These are phyloP conservation scores for Parasarocladium wereldwijsianum DNA, from an alignment of 2,329 filamentous ascomycete genomes.

Conservation along the genomic window DNA sequence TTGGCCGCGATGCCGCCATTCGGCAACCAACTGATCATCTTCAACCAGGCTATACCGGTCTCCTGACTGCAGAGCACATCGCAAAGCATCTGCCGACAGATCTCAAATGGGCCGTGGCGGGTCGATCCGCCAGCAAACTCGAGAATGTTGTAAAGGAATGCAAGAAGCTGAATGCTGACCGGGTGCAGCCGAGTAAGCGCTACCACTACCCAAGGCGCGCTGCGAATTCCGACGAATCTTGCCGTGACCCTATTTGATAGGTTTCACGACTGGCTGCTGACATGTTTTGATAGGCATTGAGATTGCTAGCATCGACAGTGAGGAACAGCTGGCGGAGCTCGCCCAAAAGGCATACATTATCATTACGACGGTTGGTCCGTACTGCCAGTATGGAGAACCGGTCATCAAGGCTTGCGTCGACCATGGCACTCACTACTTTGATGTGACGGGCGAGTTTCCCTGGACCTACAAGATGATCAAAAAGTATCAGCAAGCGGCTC, in stretches of 20 bases:
- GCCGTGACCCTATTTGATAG: not conserved
- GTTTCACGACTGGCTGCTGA: slow-evolving; percentile 1
- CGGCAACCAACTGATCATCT: too few relatives aligned
- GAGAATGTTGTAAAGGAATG: slow-evolving; percentile 52
- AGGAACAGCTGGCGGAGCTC: slow-evolving; percentile 29
- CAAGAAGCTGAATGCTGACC: slow-evolving; percentile 51
- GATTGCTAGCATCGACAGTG: slow-evolving; percentile 30
- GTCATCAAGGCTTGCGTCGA: slow-evolving; percentile 48
- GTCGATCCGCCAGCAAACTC: slow-evolving; percentile 66
- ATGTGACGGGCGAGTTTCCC: slow-evolving; percentile 45
- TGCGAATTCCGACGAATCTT: not conserved
- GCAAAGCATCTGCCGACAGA: slow-evolving; percentile 54
- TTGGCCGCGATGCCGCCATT: too few relatives aligned
- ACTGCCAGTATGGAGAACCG: slow-evolving; percentile 38
- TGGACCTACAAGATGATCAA: slow-evolving; percentile 45
- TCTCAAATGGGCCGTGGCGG: slow-evolving; percentile 77
- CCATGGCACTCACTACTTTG: slow-evolving; percentile 49
- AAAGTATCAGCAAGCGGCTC: slow-evolving; percentile 39
- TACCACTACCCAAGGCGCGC: not conserved
- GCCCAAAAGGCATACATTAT: slow-evolving; percentile 41
- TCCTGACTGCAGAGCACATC: slow-evolving; percentile 62
- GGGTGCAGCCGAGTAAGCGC: slow-evolving; percentile 49
- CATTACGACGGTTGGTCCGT: slow-evolving; percentile 46
- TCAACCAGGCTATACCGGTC: slow-evolving; percentile 69
- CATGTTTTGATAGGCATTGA: slow-evolving; percentile 31